Base-by-base conservation (phyloP, 2,329 filamentous ascomycete species). In the Phialophora macrospora region DNA sequence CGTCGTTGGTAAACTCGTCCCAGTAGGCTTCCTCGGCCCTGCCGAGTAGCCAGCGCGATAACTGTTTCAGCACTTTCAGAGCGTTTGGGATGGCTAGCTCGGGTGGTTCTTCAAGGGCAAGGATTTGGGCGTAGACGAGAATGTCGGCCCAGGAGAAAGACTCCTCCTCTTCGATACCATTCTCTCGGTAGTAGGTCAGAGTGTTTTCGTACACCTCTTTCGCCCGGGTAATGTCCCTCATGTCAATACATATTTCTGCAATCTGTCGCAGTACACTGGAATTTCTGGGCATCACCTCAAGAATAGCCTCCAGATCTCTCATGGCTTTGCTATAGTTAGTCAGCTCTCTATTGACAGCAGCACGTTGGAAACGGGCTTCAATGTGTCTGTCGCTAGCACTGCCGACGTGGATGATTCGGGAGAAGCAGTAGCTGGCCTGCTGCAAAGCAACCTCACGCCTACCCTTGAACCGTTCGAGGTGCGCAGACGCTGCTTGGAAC, bases 1-100 rank as follows among this genome's bases (percentile, higher is more conserved):
- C 93, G 57, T 73, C 70, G 74, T 97, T 92, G 4, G 86, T 82
- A 69, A 85, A 83, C 8, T 83, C 75, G 64, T 96, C 90, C 95
- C 95, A 99, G 73, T 88, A 92, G 0, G 74, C 77, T 75, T 99
- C 93, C 4, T 85, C 80, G 41, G 83, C 80, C 56, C 95, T 88
- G 8, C 91, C 91, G 46, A 97, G 82, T 62, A 97, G 82, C 92
- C 93, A 97, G 63, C 96, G 84, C 24, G 90, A 86, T 17, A 97
- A 78, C 1, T 82, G 82, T 75, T 91, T 95, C 12, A 96, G 81
- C 68, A 89, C 86, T 30, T 77, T 77, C 2, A 96, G 84, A 2
- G 90, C 93, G 69, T 88, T 83, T 7, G 57, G 38, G 34, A 67
- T 46, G 30, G 65, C 62, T 20, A 58, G 14, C 5, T 82, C 77